Conservation (phyloP, 306 rosid species). For the Myrica gale region DNA sequence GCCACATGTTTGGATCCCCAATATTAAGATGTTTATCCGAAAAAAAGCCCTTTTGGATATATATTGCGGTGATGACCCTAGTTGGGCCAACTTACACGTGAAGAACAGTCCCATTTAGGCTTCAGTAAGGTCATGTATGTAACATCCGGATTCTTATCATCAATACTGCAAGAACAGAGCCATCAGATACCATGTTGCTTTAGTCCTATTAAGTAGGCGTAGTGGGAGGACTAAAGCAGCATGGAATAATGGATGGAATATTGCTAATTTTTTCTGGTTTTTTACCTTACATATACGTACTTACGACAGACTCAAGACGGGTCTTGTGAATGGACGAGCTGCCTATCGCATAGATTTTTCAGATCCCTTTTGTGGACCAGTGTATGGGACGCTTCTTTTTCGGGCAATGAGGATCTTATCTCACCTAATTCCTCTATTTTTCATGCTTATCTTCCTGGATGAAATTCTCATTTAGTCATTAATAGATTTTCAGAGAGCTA, state of each 20-base stretch:
- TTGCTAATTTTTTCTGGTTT: too few relatives aligned
- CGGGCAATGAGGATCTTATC: neutral
- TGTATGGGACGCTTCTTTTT: neutral
- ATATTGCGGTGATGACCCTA: neutral
- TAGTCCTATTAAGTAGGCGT: too few relatives aligned
- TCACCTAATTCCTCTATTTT: neutral
- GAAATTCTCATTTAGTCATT: neutral
- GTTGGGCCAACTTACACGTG: neutral
- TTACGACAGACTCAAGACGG: too few relatives aligned
- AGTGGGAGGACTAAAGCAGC: neutral
- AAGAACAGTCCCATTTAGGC: neutral
- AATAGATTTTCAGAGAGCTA: neutral
- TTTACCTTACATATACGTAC: too few relatives aligned
- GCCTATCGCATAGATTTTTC: too few relatives aligned
- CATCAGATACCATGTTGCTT: neutral
- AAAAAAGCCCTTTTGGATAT: neutral
- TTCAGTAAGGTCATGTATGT: neutral
- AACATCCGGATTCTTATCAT: neutral
- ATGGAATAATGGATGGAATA: neutral
- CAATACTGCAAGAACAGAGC: neutral
- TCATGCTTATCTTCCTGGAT: neutral
- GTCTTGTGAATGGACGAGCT: too few relatives aligned
- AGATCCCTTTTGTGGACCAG: neutral
- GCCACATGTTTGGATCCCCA: conserved; percentile 19
- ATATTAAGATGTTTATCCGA: neutral